Base-by-base conservation (phyloP, 345 rosid genomes). In the Rhodamnia argentea region DNA sequence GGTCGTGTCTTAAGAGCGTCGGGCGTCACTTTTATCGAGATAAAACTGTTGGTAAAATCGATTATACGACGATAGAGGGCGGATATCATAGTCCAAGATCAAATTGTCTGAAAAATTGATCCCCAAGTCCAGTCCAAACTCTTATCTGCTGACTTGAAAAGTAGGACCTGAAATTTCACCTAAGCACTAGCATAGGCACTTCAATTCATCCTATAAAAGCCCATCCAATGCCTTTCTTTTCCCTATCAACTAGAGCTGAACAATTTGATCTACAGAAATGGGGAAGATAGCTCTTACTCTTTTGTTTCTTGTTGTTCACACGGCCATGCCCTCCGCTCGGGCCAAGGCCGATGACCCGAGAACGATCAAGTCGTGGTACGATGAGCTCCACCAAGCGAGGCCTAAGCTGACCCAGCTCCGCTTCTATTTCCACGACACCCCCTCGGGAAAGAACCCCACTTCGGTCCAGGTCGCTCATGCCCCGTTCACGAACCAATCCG, bases 361-460 rank as follows among this genome's bases (percentile, higher is more conserved):
- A n/a, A 32, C 7, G 55, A 23, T 83, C 15, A 58, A 29, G 12
- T 15, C 42, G 32, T 62, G 75, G 75, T 62, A 62, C 42, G 11
- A 18, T 2, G 1, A 52, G 20, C 84, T 83, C 59, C 58, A 57
- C 85, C 76, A 51, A 87, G 60, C 86, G 60, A 47, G 86, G 91
- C 93, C 93, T 90, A 91, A 87, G n/a, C 90, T 87, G 5, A 95
- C 94, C 1, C 90, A 90, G 60, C 93, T 96, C 84, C 94, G 90
- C 8, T 94, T 94, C 91, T 93, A 92, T 88, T 94, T 93, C 90
- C 98, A 96, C n/a, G 96, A 94, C 84, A 93, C 90, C 0, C 84
- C 92, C 52, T 92, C 93, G 52, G 97, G 98, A 14, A 87, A 87
- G 70, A 88, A 89, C 88, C 94, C 95, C 0, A 92, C 88, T 59